Evolutionary conservation across 179 eudicot genomes (phyloP), one percentile per base, ranked within the genome.

Genomic region (Camellia oleifera): DNA sequence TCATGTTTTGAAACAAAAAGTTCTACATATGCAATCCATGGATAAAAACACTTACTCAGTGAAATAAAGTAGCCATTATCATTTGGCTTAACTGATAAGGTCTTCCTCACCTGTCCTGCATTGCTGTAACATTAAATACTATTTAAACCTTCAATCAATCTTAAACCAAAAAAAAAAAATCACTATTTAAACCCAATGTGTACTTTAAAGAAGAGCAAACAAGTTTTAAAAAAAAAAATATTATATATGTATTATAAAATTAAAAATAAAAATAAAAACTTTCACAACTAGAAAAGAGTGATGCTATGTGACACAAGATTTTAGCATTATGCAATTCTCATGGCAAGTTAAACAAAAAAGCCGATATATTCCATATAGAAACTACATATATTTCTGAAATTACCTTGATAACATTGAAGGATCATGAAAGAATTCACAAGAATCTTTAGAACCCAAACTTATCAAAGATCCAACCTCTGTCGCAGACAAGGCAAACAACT

Each of bases 351-450:
- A 72, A 52, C 45, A 52, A 48, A 52, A 52, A 48, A 8, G 12
- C 32, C 3, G 15, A n/a, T 52, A 20, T 50, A 72, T 20, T 13
- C 26, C 60, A 20, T 54, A 8, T 23, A 23, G 13, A 0, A 12
- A 8, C 60, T 23, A 67, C 52, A 45, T 9, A 11, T 46, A 4
- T 64, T 65, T 40, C 63, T 58, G 17, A 46, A 61, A 61, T 77
- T 73, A 96, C 99, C 94, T 92, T 72, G 97, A 82, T 69, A 75
- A 12, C 88, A 94, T 90, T 69, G 93, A 85, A 81, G 99, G 99
- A 80, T 96, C 99, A 86, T 96, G 99, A 82, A 94, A 94, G 88
- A 96, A 92, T 80, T 96, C 99, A 84, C 96, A 92, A 69, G 96
- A 86, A 60, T 91, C 92, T 58, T 69, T 84, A 32, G 94, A 82